Percentiles rank a stretch among this genome's conserved stretches.
Evolutionary conservation across 495 filamentous ascomycete species (phyloP).

Genomic region (Lasiosphaeriaceae sp.): DNA sequence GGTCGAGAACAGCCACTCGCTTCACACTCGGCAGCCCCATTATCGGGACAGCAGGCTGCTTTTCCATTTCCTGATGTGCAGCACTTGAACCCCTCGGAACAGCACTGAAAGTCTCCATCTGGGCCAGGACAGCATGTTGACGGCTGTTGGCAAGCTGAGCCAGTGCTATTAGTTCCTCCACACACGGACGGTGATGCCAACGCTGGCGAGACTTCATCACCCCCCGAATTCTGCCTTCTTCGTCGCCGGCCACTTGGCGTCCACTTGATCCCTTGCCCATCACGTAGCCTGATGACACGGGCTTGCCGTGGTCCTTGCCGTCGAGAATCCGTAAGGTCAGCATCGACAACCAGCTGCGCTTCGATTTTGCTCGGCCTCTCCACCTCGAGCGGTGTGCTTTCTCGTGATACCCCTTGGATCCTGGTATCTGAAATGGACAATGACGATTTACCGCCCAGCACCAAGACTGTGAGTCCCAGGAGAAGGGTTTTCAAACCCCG

Average conservation of each 20-base stretch:
- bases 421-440: neutral
- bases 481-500: constrained; percentile 19
- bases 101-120: constrained; percentile 5
- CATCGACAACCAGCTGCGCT: neutral
- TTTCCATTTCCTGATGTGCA: constrained; percentile 2
- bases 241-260: neutral
- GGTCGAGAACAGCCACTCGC: neutral
- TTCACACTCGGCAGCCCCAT: neutral
- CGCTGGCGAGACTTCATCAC: neutral
- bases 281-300: neutral
- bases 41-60: constrained; percentile 7
- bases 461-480: constrained; percentile 6
- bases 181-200: neutral
- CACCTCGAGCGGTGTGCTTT: neutral
- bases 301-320: neutral
- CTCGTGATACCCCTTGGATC: neutral
- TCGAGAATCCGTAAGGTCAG: neutral
- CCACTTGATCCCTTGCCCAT: neutral
- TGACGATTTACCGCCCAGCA: neutral
- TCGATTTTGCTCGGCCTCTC: neutral
- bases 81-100: constrained; percentile 12
- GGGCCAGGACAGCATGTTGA: constrained; percentile 6
- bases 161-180: neutral
- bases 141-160: neutral
- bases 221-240: neutral